Base-by-base conservation (phyloP, 1,284 basidiomycete species). In the Rhodotorula sp. region DNA sequence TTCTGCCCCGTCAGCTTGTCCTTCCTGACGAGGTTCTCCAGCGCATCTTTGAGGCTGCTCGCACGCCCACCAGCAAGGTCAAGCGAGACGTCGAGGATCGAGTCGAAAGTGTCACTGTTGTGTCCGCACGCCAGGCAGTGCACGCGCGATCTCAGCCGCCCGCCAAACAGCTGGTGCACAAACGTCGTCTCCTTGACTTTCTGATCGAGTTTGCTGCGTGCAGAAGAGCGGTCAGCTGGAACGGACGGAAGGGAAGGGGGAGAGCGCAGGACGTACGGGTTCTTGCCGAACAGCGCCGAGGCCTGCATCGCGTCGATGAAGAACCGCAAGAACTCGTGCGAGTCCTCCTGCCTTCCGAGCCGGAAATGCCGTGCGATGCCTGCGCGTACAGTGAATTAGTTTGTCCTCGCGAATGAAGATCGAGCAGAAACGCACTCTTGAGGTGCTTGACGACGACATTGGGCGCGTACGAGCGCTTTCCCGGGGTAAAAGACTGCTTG, bases 241-340 rank as follows among this genome's bases (percentile, higher is more conserved):
- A 21, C 17, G 34, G 41, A n/a, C 2, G n/a, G 21, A 19, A 37
- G 29, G 36, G 3, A 5, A 50, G 59, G 29, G 12, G 34, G 37
- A 34, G 17, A 13, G 17, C 8, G 17, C 27, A 32, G 19, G 17
- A 64, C 58, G 37, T 15, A 71, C 64, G 66, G 59, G 4, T 39
- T 46, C 53, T 66, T 71, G 25, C 73, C 73, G 29, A 50, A 59
- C 51, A 72, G 65, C 46, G 58, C 73, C 27, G 66, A 66, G 17
- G 69, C 61, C 69, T 78, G 77, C 78, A 79, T 75, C 32, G 60
- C 90, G 79, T 99, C 97, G 50, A 98, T 89, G 36, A 91, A 89
- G 82, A 97, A 97, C 41, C 97, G 89, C 64, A 99, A 87, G 80
- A 99, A 99, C 82, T 99, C 97, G 82, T 99, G 97, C 7, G 96